Conservation (phyloP, 2,329 filamentous ascomycete genomes). For the Xylaria sp. region DNA sequence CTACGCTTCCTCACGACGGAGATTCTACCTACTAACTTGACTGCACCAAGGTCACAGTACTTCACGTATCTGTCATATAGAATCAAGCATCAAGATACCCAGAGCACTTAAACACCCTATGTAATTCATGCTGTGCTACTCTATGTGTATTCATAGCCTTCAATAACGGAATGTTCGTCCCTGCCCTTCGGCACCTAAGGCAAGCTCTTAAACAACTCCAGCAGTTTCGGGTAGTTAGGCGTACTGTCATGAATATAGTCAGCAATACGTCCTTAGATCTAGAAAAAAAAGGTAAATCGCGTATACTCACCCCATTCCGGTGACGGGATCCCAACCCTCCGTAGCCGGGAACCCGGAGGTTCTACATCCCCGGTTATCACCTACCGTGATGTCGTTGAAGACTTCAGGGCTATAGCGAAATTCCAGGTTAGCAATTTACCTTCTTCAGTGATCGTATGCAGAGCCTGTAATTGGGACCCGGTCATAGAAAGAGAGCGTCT, state of each 20-base stretch:
- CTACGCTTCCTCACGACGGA: not conserved
- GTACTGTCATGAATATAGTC: conserved; percentile 41
- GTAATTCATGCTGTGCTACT: conserved; percentile 1
- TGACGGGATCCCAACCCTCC: conserved; percentile 56
- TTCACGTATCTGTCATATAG: not conserved
- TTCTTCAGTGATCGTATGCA: not conserved
- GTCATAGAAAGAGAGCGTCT: not conserved
- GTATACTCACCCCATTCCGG: conserved; percentile 49
- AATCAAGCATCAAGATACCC: not conserved
- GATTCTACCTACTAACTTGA: not conserved
- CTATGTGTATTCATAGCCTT: conserved; percentile 15
- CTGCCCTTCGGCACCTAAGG: conserved; percentile 36
- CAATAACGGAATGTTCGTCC: not conserved
- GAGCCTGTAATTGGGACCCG: not conserved
- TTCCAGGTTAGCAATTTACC: not conserved
- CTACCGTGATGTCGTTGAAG: conserved; percentile 54
- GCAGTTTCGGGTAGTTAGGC: conserved; percentile 50
- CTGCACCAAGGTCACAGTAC: not conserved
- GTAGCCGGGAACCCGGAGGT: conserved; percentile 56
- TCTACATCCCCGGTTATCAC: conserved; percentile 53
- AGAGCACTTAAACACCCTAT: not conserved
- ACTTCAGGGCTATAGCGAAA: conserved; percentile 46
- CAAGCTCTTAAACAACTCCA: conserved; percentile 50
- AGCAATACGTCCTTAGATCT: conserved; percentile 14
- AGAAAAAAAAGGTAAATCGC: not conserved